phyloP scores from a whole-genome alignment of 2,329 filamentous ascomycete species.

The Neonectria neomacrospora region DNA sequence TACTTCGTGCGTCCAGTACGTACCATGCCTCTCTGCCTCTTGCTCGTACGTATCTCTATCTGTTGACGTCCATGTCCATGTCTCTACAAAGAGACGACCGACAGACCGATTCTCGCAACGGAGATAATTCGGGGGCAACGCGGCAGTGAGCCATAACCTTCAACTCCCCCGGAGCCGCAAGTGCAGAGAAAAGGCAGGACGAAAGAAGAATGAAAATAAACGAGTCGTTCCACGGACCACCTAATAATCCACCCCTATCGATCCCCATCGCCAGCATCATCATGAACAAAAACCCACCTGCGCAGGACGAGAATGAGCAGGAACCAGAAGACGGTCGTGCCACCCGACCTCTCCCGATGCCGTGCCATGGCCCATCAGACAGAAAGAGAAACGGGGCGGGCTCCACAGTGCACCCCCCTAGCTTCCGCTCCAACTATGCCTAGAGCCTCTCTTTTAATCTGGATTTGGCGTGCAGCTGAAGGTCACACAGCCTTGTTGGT shows the following conservation, averaged over 20 bases:
- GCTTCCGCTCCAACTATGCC: background rate
- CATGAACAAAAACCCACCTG: background rate
- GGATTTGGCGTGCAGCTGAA: background rate
- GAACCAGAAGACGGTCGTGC: constrained; percentile 10
- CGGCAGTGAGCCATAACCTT: constrained; percentile 29
- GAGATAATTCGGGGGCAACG: constrained; percentile 39
- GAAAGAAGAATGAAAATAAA: constrained; percentile 1
- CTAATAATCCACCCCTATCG: constrained; percentile 30
- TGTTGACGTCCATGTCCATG: background rate
- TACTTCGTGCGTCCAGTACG: too few relatives aligned
- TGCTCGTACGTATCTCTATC: background rate
- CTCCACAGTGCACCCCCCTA: background rate
- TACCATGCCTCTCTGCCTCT: background rate
- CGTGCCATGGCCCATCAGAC: constrained; percentile 1
- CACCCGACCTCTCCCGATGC: constrained; percentile 40
- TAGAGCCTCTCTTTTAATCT: background rate
- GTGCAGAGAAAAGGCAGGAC: constrained; percentile 1
- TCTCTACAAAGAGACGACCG: background rate
- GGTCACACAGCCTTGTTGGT: background rate
- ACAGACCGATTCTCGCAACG: constrained; percentile 11
- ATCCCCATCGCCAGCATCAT: constrained; percentile 20
- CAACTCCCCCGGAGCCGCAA: constrained; percentile 6
- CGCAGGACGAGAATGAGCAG: constrained; percentile 18
- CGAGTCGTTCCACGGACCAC: constrained; percentile 29
- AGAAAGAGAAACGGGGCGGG: background rate